Evolutionary conservation across 129 eudicot species (phyloP), one percentile per base, ranked within the genome.

Genomic region (Sambucus nigra): DNA sequence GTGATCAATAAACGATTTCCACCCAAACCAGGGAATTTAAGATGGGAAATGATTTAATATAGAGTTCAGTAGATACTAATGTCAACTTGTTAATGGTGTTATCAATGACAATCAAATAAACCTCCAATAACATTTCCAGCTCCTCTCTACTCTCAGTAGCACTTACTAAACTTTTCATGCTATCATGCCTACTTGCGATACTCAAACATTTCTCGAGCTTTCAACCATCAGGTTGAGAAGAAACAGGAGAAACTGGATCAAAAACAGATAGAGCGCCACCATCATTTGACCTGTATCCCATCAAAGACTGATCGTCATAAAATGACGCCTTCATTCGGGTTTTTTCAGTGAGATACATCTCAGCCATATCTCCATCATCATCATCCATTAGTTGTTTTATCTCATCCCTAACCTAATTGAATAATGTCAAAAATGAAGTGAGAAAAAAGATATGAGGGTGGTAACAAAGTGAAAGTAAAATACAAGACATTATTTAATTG

Each of bases 351-450:
- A 89, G 74, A 50, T 89, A 85, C 98, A 89, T 89, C 65, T 89
- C 98, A 35, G 95, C 98, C 98, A 89, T 84, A 71, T 89, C 95
- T 50, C 95, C 98, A 64, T 89, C 98, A 61, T n/a, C n/a, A n/a
- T 89, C 98, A 35, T 85, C 98, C 98, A 85, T 89, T 42, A 85
- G 79, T 72, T 89, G 98, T 59, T 89, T 95, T 70, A 89, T 89
- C 78, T 84, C 98, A 69, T 89, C 98, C 47, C 98, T 70, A 40
- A 85, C 95, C 97, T 88, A 73, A 31, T 61, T 27, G 19, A 52
- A 8, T 24, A 31, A 51, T 25, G 68, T 57, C 53, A 59, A 21
- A 51, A 49, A 31, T 2, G 14, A 3, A 57, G 14, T 21, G 31
- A 59, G 18, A n/a, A n/a, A n/a, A n/a, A n/a, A n/a, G n/a, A n/a